A percentile compares a stretch with the other conserved stretches of the same genome.
These are phyloP conservation scores for Xylariaceae sp. DNA, from an alignment of 2,329 filamentous ascomycete species.

Conservation along the genomic window DNA sequence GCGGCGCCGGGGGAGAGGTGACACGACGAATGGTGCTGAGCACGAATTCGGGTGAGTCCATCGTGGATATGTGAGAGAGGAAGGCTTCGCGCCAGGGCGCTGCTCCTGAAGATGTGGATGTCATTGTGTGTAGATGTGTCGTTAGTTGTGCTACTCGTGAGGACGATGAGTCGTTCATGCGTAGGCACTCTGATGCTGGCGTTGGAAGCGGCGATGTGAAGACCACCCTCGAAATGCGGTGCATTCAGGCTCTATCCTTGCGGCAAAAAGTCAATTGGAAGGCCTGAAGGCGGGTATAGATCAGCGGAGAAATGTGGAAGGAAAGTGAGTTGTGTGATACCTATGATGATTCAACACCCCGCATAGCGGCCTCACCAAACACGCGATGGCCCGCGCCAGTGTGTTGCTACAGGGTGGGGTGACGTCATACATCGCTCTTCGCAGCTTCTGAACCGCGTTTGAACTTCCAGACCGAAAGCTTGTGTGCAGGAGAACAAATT, in stretches of 20 bases:
- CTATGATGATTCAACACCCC: no score
- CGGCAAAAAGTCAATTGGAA: no score
- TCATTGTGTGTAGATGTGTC: conserved; percentile 13
- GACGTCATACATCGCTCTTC: no score
- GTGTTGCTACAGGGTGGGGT: no score
- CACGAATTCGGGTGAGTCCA: conserved; percentile 47
- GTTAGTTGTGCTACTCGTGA: conserved; percentile 18
- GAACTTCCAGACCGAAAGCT: no score
- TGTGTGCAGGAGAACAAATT: no score
- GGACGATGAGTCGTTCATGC: not conserved
- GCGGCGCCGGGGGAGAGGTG: conserved; percentile 4
- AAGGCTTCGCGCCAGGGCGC: conserved; percentile 54
- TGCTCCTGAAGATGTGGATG: conserved; percentile 24
- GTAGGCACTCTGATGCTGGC: not conserved
- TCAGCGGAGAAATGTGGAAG: no score
- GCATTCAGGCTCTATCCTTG: conserved; percentile 3
- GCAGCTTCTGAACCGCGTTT: no score
- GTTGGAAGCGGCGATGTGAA: conserved; percentile 2
- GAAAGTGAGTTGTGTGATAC: no score
- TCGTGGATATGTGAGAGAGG: conserved; percentile 45
- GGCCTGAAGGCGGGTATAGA: no score
- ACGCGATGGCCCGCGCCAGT: no score
- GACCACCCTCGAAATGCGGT: not conserved
- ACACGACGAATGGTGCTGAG: conserved; percentile 47
- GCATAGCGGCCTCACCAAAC: no score